Conservation (phyloP, 148 eudicot genomes). For the Rhododendron ovatum region DNA sequence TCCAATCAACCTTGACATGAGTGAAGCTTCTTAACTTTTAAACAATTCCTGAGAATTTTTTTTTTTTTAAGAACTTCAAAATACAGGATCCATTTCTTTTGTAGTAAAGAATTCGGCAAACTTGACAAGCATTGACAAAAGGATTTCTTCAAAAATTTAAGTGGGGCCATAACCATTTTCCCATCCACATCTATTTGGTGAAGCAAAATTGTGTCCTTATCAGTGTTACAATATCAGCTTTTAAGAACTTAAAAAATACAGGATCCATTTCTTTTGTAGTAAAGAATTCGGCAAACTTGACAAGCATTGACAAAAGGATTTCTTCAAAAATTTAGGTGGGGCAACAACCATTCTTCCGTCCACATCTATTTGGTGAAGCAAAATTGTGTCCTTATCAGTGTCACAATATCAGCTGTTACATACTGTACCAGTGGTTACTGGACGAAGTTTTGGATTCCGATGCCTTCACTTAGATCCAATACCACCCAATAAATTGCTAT, state of each 20-base stretch:
- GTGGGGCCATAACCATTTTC: background rate
- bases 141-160: background rate
- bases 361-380: background rate
- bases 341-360: background rate
- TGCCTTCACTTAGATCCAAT: background rate
- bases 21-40: background rate
- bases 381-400: background rate
- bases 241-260: no score
- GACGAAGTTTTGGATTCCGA: background rate
- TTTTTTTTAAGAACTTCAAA: background rate
- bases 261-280: background rate
- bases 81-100: background rate
- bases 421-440: background rate
- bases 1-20: background rate
- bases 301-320: background rate
- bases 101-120: background rate
- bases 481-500: background rate
- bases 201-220: background rate
- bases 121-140: background rate
- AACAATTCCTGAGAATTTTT: background rate
- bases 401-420: background rate
- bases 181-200: background rate
- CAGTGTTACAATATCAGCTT: background rate
- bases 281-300: background rate
- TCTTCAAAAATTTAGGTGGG: background rate